Conservation (phyloP, 2,329 filamentous ascomycete genomes). For the Colletotrichum theobromicola region DNA sequence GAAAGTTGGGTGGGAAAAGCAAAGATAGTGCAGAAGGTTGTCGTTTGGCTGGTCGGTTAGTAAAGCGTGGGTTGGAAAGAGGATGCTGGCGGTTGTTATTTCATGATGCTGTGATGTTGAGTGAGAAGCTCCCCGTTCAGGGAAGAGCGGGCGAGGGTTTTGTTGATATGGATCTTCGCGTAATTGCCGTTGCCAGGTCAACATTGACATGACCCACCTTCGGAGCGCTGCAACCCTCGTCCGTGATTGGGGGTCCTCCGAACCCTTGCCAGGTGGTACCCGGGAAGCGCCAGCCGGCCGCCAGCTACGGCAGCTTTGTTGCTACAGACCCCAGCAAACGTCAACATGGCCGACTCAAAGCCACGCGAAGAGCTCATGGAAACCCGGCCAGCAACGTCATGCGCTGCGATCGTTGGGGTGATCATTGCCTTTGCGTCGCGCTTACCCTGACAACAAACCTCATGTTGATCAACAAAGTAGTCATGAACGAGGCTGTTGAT, state of each 20-base stretch:
- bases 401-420: not conserved
- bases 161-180: constrained; percentile 24
- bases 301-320: not conserved
- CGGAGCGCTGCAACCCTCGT: constrained; percentile 15
- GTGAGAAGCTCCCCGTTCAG: not conserved
- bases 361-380: not conserved
- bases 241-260: not conserved
- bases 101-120: constrained; percentile 10
- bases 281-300: not conserved
- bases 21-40: constrained; percentile 2
- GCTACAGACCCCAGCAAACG: not conserved
- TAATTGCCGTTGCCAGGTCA: constrained; percentile 18
- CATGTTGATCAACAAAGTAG: not conserved
- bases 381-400: constrained; percentile 3
- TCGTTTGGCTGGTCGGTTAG: constrained; percentile 7
- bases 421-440: not conserved
- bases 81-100: constrained; percentile 1
- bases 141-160: constrained; percentile 19
- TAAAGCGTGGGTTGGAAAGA: not conserved
- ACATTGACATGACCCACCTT: not conserved
- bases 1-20: not conserved
- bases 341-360: not conserved
- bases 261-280: not conserved
- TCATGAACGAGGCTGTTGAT: not conserved
- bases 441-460: not conserved